These are phyloP conservation scores for Boletus coccyginus DNA, from an alignment of 768 basidiomycete genomes.

Conservation along the genomic window DNA sequence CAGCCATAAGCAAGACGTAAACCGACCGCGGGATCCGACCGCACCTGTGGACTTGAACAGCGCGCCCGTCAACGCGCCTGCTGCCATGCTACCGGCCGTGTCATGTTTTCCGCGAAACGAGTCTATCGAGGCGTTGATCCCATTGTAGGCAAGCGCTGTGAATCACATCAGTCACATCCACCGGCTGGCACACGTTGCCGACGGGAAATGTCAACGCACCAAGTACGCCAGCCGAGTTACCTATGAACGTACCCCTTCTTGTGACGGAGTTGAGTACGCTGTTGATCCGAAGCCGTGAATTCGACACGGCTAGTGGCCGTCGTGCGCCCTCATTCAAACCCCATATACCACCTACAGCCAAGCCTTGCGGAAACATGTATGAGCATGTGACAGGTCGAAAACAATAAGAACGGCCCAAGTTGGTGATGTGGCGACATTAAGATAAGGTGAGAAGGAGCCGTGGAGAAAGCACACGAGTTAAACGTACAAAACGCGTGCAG, in stretches of 20 bases:
- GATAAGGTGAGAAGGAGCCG: conserved; percentile 66
- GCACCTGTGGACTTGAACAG: conserved; percentile 93
- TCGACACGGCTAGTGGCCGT: conserved; percentile 83
- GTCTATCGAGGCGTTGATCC: conserved; percentile 93
- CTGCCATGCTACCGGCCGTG: conserved; percentile 84
- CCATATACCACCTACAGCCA: conserved; percentile 93
- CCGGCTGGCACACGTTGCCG: conserved; percentile 25
- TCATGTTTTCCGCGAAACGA: conserved; percentile 88
- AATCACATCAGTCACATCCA: conserved; percentile 35
- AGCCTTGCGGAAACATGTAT: conserved; percentile 67
- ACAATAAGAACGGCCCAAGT: conserved; percentile 77
- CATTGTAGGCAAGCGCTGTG: conserved; percentile 93
- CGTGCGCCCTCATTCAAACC: conserved; percentile 92
- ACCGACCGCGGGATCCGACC: conserved; percentile 35
- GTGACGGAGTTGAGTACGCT: conserved; percentile 96
- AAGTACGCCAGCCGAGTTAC: conserved; percentile 96
- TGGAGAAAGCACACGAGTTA: conserved; percentile 45
- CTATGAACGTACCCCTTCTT: conserved; percentile 94
- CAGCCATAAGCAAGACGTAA: conserved; percentile 37
- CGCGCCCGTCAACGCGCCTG: conserved; percentile 86
- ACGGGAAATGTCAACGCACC: conserved; percentile 60
- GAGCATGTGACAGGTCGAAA: conserved; percentile 74
- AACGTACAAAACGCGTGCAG: conserved; percentile 45
- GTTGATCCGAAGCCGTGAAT: conserved; percentile 89
- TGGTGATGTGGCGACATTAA: conserved; percentile 49